These are phyloP conservation scores for Funneliformis geosporum DNA, from an alignment of 192 early-diverging fungal species.

Conservation along the genomic window DNA sequence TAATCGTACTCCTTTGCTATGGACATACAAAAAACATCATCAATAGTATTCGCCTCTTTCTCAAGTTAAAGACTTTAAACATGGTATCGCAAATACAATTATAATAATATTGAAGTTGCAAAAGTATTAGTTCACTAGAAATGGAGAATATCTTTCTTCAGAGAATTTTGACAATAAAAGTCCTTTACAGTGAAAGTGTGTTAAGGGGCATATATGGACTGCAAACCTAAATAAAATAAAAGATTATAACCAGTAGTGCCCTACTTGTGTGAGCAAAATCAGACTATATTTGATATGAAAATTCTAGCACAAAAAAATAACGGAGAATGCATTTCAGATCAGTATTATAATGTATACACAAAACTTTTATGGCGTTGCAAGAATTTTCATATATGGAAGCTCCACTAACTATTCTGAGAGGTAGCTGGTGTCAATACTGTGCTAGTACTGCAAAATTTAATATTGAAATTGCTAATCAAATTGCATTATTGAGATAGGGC, in stretches of 20 bases:
- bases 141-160: slow-evolving; percentile 23
- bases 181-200: slow-evolving; percentile 10
- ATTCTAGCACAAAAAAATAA: neutral
- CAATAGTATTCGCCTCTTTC: neutral
- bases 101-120: slow-evolving; percentile 27
- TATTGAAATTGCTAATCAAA: no score
- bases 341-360: neutral
- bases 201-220: slow-evolving; percentile 12
- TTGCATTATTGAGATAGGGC: no score
- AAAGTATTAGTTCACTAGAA: slow-evolving; percentile 16
- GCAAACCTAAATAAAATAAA: neutral
- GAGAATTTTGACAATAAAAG: slow-evolving; percentile 6
- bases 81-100: neutral
- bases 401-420: neutral
- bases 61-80: neutral
- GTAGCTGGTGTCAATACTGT: neutral
- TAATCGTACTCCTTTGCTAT: slow-evolving; percentile 4
- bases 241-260: slow-evolving; percentile 3
- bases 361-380: neutral
- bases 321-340: neutral
- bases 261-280: neutral
- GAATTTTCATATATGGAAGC: slow-evolving; percentile 8
- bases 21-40: neutral
- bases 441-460: no score
- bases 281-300: neutral